These are phyloP conservation scores for Simplicillium sp. DNA, from an alignment of 2,329 filamentous ascomycete genomes.

Conservation along the genomic window DNA sequence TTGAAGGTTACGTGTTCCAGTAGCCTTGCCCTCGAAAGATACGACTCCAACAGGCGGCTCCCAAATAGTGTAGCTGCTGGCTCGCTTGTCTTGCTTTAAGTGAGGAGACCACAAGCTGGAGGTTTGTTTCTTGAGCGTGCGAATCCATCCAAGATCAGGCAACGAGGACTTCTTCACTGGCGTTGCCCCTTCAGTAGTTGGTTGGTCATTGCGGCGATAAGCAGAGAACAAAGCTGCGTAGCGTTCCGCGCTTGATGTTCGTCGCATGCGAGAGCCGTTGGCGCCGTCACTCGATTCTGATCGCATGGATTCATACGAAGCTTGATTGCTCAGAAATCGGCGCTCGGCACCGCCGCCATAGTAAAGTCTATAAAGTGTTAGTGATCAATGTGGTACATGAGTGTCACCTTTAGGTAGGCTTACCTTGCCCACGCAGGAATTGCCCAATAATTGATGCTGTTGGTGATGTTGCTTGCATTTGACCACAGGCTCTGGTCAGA, in stretches of 20 bases:
- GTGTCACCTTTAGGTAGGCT: constrained; percentile 6
- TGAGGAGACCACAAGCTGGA: constrained; percentile 68
- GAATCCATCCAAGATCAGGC: constrained; percentile 9
- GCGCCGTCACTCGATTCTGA: constrained; percentile 40
- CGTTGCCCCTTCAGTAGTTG: constrained; percentile 2
- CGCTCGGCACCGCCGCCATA: constrained; percentile 55
- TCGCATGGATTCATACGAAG: constrained; percentile 34
- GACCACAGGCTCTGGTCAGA: constrained; percentile 46
- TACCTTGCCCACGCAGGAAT: constrained; percentile 48
- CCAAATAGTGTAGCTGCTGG: constrained; percentile 55
- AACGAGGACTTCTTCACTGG: constrained; percentile 2
- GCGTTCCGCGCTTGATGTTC: constrained; percentile 40
- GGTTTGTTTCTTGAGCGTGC: constrained; percentile 34
- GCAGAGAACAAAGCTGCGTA: constrained; percentile 28
- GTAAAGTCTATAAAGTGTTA: constrained; percentile 42
- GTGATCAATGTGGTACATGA: constrained; percentile 1
- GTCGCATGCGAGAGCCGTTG: constrained; percentile 31
- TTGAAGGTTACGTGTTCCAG: constrained; percentile 64
- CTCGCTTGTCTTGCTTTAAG: constrained; percentile 52
- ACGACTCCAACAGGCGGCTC: constrained; percentile 63
- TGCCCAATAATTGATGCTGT: constrained; percentile 23
- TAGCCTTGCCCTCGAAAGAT: constrained; percentile 46
- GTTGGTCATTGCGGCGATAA: constrained; percentile 31
- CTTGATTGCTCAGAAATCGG: constrained; percentile 35
- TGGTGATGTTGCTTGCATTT: constrained; percentile 35